Percentiles rank a stretch among this genome's conserved stretches.
phyloP scores from a whole-genome alignment of 2,329 filamentous ascomycete species.

The Pyrenochaeta sp. region DNA sequence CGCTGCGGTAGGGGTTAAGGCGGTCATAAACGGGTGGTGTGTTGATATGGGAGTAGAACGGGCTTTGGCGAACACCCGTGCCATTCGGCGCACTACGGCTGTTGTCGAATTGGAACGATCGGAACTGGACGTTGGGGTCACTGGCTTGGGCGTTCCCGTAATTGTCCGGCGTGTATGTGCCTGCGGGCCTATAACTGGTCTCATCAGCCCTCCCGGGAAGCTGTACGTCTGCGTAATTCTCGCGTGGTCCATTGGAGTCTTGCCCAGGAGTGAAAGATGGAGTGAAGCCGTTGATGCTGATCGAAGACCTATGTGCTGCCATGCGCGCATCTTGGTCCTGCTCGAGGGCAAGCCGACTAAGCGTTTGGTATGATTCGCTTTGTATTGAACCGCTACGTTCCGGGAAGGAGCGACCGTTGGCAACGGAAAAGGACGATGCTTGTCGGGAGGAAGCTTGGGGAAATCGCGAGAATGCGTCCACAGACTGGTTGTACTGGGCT shows the following conservation, averaged over 20 bases:
- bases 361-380: slow-evolving; percentile 48
- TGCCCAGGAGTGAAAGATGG: slow-evolving; percentile 33
- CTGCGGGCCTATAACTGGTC: slow-evolving; percentile 25
- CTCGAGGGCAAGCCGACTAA: slow-evolving; percentile 46
- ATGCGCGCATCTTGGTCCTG: slow-evolving; percentile 45
- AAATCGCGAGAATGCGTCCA: slow-evolving; percentile 39
- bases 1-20: slow-evolving; percentile 53
- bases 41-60: slow-evolving; percentile 57
- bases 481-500: slow-evolving; percentile 41
- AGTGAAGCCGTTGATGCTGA: slow-evolving; percentile 40
- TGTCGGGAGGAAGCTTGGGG: slow-evolving; percentile 53
- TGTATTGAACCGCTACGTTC: slow-evolving; percentile 51
- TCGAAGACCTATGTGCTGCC: slow-evolving; percentile 42
- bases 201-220: slow-evolving; percentile 29
- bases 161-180: slow-evolving; percentile 48
- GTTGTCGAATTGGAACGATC: slow-evolving; percentile 50
- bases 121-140: slow-evolving; percentile 49
- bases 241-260: slow-evolving; percentile 33
- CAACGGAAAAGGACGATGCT: slow-evolving; percentile 59
- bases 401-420: slow-evolving; percentile 50
- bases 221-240: slow-evolving; percentile 36
- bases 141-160: slow-evolving; percentile 40
- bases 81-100: slow-evolving; percentile 56
- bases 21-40: slow-evolving; percentile 56
- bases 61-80: slow-evolving; percentile 54